Conservation (phyloP, 371 early-diverging fungal genomes). For the Lichtheimia ramosa region DNA sequence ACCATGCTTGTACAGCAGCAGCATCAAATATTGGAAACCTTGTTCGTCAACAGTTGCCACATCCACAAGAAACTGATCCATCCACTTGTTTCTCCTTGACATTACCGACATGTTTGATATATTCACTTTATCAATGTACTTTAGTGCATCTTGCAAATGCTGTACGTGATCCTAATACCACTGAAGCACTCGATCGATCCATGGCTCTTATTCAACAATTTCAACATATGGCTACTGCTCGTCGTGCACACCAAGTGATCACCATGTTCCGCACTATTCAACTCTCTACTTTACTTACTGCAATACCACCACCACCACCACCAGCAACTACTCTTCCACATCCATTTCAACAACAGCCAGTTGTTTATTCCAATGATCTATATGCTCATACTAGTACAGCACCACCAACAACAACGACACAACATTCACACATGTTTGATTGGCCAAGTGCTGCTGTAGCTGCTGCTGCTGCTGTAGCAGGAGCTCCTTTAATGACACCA, state of each 20-base stretch:
- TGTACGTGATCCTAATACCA: constrained; percentile 9
- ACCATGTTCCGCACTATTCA: constrained; percentile 5
- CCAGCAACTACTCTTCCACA: background rate
- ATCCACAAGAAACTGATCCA: background rate
- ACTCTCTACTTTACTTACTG: background rate
- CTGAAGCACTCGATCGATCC: constrained; percentile 8
- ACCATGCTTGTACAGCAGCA: constrained; percentile 10
- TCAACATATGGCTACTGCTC: constrained; percentile 9
- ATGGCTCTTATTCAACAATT: constrained; percentile 8
- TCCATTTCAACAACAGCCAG: too few species aligned
- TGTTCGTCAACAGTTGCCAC: constrained; percentile 2
- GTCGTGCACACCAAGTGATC: constrained; percentile 10
- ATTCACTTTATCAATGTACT: constrained; percentile 16
- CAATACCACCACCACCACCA: background rate
- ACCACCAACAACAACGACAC: background rate
- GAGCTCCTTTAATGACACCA: background rate
- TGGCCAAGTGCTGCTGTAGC: too few species aligned
- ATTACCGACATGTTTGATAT: constrained; percentile 19
- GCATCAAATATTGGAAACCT: constrained; percentile 11
- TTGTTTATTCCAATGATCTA: background rate
- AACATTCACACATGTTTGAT: too few species aligned
- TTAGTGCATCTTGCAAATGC: constrained; percentile 14
- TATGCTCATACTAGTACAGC: constrained; percentile 4
- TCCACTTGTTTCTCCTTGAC: constrained; percentile 7
- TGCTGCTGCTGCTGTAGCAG: too few species aligned